Percentiles rank a stretch among this genome's conserved stretches.
phyloP scores from a whole-genome alignment of 2,329 filamentous ascomycete species.

The Dactylellina cionopaga region DNA sequence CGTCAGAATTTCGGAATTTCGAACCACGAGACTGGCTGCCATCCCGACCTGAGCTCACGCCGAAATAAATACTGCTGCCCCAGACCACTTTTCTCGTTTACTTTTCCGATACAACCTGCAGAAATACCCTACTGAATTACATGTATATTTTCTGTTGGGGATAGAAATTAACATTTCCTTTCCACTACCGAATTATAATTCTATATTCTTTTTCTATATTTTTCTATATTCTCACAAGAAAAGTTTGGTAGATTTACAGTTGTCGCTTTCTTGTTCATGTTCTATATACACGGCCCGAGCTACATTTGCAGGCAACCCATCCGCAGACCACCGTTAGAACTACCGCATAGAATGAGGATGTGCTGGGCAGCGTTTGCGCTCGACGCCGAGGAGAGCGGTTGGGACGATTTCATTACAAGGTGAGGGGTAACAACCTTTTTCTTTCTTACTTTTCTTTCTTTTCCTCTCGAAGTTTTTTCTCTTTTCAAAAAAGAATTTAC shows the following conservation, averaged over 20 bases:
- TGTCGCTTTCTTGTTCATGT: conserved; percentile 29
- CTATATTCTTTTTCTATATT: not conserved
- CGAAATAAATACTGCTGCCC: conserved; percentile 28
- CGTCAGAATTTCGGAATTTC: conserved; percentile 52
- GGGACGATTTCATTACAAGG: conserved; percentile 50
- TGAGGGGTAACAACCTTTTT: conserved; percentile 32
- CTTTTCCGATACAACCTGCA: too few relatives aligned
- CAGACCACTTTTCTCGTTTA: conserved; percentile 4
- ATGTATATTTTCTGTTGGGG: conserved; percentile 1
- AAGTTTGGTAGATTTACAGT: not conserved
- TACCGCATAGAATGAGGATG: conserved; percentile 53
- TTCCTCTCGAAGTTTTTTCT: conserved; percentile 20
- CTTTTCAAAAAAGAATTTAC: conserved; percentile 1
- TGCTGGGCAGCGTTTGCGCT: conserved; percentile 52
- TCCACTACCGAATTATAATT: not conserved
- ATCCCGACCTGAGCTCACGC: not conserved
- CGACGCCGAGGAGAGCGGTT: conserved; percentile 51
- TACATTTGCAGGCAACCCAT: conserved; percentile 38
- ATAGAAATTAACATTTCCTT: not conserved
- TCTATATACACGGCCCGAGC: conserved; percentile 41
- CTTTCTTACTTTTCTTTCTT: conserved; percentile 11
- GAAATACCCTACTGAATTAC: too few relatives aligned
- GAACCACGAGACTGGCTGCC: conserved; percentile 46
- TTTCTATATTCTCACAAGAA: not conserved
- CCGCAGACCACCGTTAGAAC: conserved; percentile 46